Evolutionary conservation across 768 basidiomycete genomes (phyloP), one percentile per base, ranked within the genome.

Genomic region (Termitomyces heimii): DNA sequence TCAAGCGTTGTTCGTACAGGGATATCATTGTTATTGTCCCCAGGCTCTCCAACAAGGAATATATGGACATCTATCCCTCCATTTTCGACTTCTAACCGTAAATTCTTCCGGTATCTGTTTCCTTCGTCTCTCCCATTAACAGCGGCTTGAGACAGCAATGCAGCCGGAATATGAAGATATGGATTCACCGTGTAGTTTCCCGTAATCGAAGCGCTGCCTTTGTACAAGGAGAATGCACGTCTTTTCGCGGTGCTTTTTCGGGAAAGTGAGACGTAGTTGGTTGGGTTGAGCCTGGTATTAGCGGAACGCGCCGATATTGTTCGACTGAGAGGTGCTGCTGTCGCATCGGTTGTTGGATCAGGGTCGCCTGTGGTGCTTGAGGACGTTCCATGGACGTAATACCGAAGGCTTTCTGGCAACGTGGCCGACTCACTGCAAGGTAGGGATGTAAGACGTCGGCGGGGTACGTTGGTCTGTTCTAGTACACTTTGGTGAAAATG

Each of bases 51-150:
- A 4, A 75, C 62, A n/a, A 79, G 66, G 55, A 70, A 68, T 42
- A 82, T 67, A 22, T 78, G 71, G 9, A 75, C 76, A 32, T 75
- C 68, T 3, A 82, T 74, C 1, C 72, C 73, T 2, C 76, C 71
- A 53, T 71, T 70, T 58, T 70, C 70, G 0, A 76, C 75, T 52
- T 68, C 70, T 35, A 81, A 62, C 8, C 61, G 57, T 7, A 82
- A 66, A 16, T 53, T 53, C 28, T 53, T 75, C 26, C 74, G 68
- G 44, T 35, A 32, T 13, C 49, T 50, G 29, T 64, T 62, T 4
- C 50, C 56, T 54, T 73, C 73, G 1, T 50, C 57, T 50, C 53
- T 55, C 4, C 37, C 40, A 40, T 10, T 40, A 0, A 31, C 31
- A n/a, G 53, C 29, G 0, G 71, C 60, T 5, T 70, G 72, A 6